Conservation (phyloP, 2,329 filamentous ascomycete genomes). For the Talaromyces sp. region DNA sequence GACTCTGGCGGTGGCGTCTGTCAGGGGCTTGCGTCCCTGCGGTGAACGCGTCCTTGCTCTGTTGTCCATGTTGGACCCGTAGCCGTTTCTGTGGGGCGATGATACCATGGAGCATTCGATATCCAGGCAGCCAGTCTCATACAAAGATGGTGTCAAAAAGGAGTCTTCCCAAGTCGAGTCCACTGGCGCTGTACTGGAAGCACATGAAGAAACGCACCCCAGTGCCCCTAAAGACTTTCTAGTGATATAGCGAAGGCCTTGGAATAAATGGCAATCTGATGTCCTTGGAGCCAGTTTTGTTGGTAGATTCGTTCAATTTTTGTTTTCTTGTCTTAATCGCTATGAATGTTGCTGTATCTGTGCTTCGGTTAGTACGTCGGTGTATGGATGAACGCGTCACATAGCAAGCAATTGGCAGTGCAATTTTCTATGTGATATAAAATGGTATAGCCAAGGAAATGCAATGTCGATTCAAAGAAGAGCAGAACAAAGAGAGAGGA, state of each 20-base stretch:
- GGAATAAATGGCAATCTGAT: neutral
- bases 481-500: neutral
- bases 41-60: slow-evolving; percentile 11
- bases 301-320: neutral
- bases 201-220: neutral
- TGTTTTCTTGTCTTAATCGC: neutral
- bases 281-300: neutral
- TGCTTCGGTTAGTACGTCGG: neutral
- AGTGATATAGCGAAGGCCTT: neutral
- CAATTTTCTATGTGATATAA: neutral
- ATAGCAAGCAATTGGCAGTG: neutral
- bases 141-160: neutral
- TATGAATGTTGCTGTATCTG: neutral
- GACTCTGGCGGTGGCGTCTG: slow-evolving; percentile 44
- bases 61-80: slow-evolving; percentile 15
- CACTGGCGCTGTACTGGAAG: neutral
- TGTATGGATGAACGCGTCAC: neutral
- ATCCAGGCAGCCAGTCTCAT: neutral
- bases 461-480: neutral
- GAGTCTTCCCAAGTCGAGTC: neutral
- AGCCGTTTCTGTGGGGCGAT: neutral
- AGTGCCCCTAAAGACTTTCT: neutral
- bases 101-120: neutral
- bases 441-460: neutral
- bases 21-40: slow-evolving; percentile 35